Conservation (phyloP, 306 rosid genomes). For the Pterocarpus santalinus region DNA sequence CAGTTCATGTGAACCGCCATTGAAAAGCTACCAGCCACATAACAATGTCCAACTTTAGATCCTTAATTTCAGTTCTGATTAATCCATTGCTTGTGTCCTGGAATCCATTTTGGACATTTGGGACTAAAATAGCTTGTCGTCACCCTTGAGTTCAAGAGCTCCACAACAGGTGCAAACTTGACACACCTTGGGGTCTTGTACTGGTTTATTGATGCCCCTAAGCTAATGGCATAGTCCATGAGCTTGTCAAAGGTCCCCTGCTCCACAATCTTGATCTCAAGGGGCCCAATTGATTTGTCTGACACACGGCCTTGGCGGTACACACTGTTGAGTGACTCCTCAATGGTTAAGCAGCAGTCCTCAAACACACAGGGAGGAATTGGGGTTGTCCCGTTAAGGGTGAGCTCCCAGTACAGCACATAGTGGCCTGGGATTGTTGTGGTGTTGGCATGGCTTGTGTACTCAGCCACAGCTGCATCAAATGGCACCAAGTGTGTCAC, state of each 20-base stretch:
- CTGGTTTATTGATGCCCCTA: conserved; percentile 96
- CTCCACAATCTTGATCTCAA: conserved; percentile 88
- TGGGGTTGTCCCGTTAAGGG: conserved; percentile 62
- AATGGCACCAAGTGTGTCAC: conserved; percentile 75
- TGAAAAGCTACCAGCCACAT: conserved; percentile 53
- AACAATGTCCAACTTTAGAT: conserved; percentile 7
- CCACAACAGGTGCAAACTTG: conserved; percentile 85
- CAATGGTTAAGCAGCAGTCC: conserved; percentile 84
- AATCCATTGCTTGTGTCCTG: conserved; percentile 91
- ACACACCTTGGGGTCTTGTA: conserved; percentile 97
- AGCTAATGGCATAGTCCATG: conserved; percentile 94
- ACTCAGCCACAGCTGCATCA: conserved; percentile 75
- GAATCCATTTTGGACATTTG: conserved; percentile 93
- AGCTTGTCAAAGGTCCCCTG: conserved; percentile 91
- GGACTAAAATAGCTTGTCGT: conserved; percentile 75
- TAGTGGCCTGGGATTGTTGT: conserved; percentile 87
- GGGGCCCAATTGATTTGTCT: conserved; percentile 89
- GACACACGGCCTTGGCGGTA: conserved; percentile 93
- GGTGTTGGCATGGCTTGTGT: conserved; percentile 88
- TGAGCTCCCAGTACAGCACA: conserved; percentile 86
- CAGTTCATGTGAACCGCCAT: conserved; percentile 62
- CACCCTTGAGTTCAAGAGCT: conserved; percentile 84
- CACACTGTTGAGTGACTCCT: conserved; percentile 90
- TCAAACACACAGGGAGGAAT: conserved; percentile 88
- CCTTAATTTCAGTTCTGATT: conserved; percentile 51